Base-by-base conservation (phyloP, 129 eudicot species). In the Artemisia annua region DNA sequence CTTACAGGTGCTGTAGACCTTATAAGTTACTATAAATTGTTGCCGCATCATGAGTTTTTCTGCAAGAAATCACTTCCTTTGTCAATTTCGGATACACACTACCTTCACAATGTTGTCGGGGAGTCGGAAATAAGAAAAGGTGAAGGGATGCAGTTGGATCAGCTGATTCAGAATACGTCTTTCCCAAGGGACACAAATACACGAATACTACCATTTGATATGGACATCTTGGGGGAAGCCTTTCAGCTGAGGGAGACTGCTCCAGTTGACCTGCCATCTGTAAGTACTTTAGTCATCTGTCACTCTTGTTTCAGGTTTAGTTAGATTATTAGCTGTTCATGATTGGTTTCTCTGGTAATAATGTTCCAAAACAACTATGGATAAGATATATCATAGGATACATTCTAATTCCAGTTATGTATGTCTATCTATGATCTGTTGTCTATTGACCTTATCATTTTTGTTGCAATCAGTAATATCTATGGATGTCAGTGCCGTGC, bases 1-100 rank as follows among this genome's bases (percentile, higher is more conserved):
- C 85, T 90, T 63, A 73, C 86, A 8, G 97, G 97, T 63, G 81
- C 89, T 30, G 79, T 81, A 62, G 97, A 90, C 81, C 95, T 90
- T 62, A 63, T 90, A 71, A 81, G 59, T 80, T 84, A 79, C 73
- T 90, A 76, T 71, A 85, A 83, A 51, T 80, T 90, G 75, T 59
- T 70, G 84, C 85, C 87, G 17, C 84, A 85, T 70, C 80, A 85
- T 61, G 86, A 87, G 28, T 83, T 90, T 67, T 90, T 90, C 82
- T 90, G 94, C 89, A 90, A 87, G 80, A 83, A 77, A 44, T 70
- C 94, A 70, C 80, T 75, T 67, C 86, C 89, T 48, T 70, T 51
- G 17, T 83, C 88, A 20, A 82, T 87, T 59, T 80, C 85, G n/a
- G 94, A 87, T 48, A 83, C 94, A 12, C 88, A 77, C 39, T 90